Evolutionary conservation across 345 rosid species (phyloP).

Genomic region (Eucalyptus pauciflora): DNA sequence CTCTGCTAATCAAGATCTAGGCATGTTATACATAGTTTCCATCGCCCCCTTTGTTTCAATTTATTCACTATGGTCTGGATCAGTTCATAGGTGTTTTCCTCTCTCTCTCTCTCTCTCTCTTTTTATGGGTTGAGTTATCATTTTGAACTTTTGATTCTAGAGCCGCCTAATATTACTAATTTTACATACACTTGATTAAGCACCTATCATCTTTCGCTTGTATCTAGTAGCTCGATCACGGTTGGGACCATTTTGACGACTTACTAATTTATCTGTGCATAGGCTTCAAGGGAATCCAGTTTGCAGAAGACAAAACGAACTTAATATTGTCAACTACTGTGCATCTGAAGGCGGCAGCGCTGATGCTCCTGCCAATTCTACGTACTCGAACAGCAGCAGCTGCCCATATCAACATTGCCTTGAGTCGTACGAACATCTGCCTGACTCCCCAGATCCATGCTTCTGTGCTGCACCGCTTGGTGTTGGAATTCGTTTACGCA

Average conservation of each 20-base stretch:
- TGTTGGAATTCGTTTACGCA: slow-evolving; percentile 25
- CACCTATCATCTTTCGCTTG: neutral
- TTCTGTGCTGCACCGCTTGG: slow-evolving; percentile 46
- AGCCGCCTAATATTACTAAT: neutral
- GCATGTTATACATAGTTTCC: neutral
- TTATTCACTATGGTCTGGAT: neutral
- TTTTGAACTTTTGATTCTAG: neutral
- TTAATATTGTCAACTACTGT: slow-evolving; percentile 22
- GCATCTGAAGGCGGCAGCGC: neutral
- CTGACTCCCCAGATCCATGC: slow-evolving; percentile 27
- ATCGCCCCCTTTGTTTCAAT: neutral
- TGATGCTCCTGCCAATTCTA: slow-evolving; percentile 12
- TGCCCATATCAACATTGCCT: slow-evolving; percentile 36
- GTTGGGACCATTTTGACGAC: neutral
- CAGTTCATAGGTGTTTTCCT: neutral
- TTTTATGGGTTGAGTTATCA: neutral
- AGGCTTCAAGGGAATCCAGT: slow-evolving; percentile 63
- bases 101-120: neutral
- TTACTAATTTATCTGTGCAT: neutral
- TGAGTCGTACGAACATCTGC: slow-evolving; percentile 6
- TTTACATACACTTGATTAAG: neutral
- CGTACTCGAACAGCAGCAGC: neutral
- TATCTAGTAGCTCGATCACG: neutral
- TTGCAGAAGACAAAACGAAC: slow-evolving; percentile 22
- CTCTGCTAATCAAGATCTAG: neutral